Evolutionary conservation across 805 yeast species (phyloP), one percentile per base, ranked within the genome.

Genomic region (Yarrowia yakushimensis): DNA sequence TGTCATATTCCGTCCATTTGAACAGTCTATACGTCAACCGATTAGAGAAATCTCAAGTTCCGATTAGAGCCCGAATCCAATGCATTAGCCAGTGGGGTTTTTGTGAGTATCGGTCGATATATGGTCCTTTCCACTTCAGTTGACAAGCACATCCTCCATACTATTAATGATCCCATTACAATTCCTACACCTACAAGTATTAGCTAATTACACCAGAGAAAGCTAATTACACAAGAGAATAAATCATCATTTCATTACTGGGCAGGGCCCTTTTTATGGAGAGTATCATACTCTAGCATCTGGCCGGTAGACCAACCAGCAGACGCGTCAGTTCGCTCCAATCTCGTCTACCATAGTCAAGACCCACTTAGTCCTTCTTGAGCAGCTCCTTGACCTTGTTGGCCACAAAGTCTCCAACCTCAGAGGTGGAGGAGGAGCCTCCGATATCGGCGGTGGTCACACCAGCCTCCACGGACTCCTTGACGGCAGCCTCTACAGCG

Each of bases 351-450:
- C 28, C 28, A 8, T 8, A 25, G 28, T 30, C 31, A 7, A 11
- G 10, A 25, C 22, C 27, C 3, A 20, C 42, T 34, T 41, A 41
- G 18, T 41, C 45, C 33, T 64, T 59, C 37, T 62, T 45, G 12
- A 87, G 78, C 66, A 85, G 77, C 68, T 79, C 78, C 69, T 81
- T 78, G 63, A 90, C 90, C 63, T 87, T 88, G 33, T 77, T 81
- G 45, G 88, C 96, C 71, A 94, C 80, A 43, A 97, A 97, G 73
- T 91, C 96, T 72, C 98, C 98, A 64, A 94, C 97, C 75, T 93
- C 97, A 41, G 80, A 74, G 55, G 99, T 94, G 37, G 90, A 78
- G 70, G 83, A 83, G n/a, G 83, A 70, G 63, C 99, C 99, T 62
- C 91, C 87, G 69, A 92, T 80, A 74, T 92, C 99, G 65, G 87